A percentile compares a stretch with the other conserved stretches of the same genome.
Evolutionary conservation across 2,329 filamentous ascomycete species (phyloP).

Genomic region (Daldinia sp.): DNA sequence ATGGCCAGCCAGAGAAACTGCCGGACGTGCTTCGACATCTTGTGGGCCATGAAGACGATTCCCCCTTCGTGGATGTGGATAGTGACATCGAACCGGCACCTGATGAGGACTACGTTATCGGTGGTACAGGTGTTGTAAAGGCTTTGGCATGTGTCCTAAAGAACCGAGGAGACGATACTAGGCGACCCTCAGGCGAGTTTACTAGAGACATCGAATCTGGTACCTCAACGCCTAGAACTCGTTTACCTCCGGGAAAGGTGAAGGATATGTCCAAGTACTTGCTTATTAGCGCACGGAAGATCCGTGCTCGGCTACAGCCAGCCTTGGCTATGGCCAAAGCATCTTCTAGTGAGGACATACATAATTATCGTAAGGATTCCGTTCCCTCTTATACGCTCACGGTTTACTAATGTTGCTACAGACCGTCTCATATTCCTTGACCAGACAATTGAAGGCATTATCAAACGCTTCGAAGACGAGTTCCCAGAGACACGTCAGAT

Average conservation of each 20-base stretch:
- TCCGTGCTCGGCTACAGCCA: conserved; percentile 81
- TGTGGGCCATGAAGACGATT: conserved; percentile 72
- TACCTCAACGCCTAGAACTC: conserved; percentile 53
- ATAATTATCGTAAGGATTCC: conserved; percentile 75
- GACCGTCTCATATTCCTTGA: conserved; percentile 86
- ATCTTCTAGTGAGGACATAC: conserved; percentile 71
- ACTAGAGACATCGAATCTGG: conserved; percentile 62
- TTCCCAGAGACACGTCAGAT: conserved; percentile 82
- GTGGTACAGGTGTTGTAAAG: conserved; percentile 93
- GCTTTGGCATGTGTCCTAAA: conserved; percentile 89
- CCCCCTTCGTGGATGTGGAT: conserved; percentile 56
- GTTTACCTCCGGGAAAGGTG: conserved; percentile 67
- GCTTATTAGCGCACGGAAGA: conserved; percentile 86
- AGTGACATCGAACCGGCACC: conserved; percentile 75
- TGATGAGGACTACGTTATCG: conserved; percentile 94
- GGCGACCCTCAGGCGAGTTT: conserved; percentile 61
- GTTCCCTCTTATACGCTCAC: neutral
- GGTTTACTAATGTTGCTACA: conserved; percentile 50
- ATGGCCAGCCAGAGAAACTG: conserved; percentile 55
- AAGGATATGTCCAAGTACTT: conserved; percentile 95
- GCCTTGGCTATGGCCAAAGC: conserved; percentile 79
- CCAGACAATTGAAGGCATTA: conserved; percentile 87
- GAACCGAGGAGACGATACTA: conserved; percentile 74
- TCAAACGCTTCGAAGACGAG: conserved; percentile 94
- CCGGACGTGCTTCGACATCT: conserved; percentile 88